Evolutionary conservation across 2,329 filamentous ascomycete species (phyloP), one percentile per base, ranked within the genome.

Genomic region (Teratosphaeriaceae sp.): DNA sequence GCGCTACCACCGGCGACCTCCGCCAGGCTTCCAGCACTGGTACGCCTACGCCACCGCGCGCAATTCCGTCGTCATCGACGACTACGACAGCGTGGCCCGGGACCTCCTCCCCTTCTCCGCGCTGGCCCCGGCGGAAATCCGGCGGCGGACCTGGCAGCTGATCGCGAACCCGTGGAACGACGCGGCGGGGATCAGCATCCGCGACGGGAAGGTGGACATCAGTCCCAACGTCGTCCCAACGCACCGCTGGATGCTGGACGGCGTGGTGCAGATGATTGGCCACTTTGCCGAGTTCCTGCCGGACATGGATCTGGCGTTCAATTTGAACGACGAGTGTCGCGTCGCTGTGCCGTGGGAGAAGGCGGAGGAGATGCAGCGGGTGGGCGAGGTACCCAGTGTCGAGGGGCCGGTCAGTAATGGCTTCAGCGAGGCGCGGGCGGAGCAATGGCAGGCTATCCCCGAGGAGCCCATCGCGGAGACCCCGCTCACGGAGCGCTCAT

Each of bases 271-370:
- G 5, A 76, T 81, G 65, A 75, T 81, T 23, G 64, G 68, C 26
- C 65, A 69, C 1, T 79, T 80, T 50, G 66, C 68, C 1, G 56
- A 74, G 43, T 66, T 70, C 50, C 65, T 81, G 22, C 78, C 78
- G 0, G 77, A 81, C 46, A 81, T 82, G 78, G 77, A 80, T 52
- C 58, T 82, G 27, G 76, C 73, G 1, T 74, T 81, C 61, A 81
- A 81, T 47, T 55, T 80, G n/a, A 78, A 80, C 46, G 76, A 80
- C 48, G 76, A 80, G 52, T 70, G 70, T 36, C 70, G 78, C 9
- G 71, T 80, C 9, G 72, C 73, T 21, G 69, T 79, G 2, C 75
- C 76, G 0, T 74, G 67, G 58, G 63, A 66, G 29, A 61, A 62
- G 2, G 55, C 72, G 13, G 55, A 67, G 23, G 46, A 46, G 2